These are phyloP conservation scores for Pyrenophora graminea DNA, from an alignment of 2,329 filamentous ascomycete genomes.

Conservation along the genomic window DNA sequence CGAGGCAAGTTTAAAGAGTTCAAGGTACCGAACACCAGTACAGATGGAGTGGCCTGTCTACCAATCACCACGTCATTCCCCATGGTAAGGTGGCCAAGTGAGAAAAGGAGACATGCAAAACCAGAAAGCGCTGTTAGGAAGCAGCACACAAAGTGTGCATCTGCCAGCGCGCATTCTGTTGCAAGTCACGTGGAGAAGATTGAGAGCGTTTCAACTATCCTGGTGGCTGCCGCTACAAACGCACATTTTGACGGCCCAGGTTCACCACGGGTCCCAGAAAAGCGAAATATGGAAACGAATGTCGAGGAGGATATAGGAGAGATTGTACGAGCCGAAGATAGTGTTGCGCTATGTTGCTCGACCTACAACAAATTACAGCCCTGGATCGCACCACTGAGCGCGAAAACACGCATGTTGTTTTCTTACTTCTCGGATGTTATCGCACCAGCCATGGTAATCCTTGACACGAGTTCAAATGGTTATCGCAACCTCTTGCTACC, in stretches of 20 bases:
- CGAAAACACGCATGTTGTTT: slow-evolving; percentile 45
- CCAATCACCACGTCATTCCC: background rate
- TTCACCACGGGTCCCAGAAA: background rate
- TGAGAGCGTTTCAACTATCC: too few species aligned
- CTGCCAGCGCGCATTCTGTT: background rate
- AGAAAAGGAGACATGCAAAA: slow-evolving; percentile 3
- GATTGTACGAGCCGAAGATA: too few species aligned
- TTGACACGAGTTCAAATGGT: slow-evolving; percentile 45
- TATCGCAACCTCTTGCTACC: slow-evolving; percentile 49
- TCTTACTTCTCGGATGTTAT: slow-evolving; percentile 46
- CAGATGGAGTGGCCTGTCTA: background rate
- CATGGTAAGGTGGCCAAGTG: background rate
- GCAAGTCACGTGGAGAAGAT: background rate
- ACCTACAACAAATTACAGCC: slow-evolving; percentile 14
- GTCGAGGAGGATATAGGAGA: too few species aligned
- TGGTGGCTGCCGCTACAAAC: too few species aligned
- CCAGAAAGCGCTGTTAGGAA: background rate
- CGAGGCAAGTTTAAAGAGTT: slow-evolving; percentile 23
- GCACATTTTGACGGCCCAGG: background rate
- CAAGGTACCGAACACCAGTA: slow-evolving; percentile 14
- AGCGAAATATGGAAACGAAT: too few species aligned
- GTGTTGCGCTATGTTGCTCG: too few species aligned
- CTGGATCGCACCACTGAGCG: slow-evolving; percentile 31
- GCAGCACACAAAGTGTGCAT: too few species aligned
- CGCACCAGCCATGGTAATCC: slow-evolving; percentile 49